Base-by-base conservation (phyloP, 2,329 filamentous ascomycete species). In the Aspergillus alliaceus region DNA sequence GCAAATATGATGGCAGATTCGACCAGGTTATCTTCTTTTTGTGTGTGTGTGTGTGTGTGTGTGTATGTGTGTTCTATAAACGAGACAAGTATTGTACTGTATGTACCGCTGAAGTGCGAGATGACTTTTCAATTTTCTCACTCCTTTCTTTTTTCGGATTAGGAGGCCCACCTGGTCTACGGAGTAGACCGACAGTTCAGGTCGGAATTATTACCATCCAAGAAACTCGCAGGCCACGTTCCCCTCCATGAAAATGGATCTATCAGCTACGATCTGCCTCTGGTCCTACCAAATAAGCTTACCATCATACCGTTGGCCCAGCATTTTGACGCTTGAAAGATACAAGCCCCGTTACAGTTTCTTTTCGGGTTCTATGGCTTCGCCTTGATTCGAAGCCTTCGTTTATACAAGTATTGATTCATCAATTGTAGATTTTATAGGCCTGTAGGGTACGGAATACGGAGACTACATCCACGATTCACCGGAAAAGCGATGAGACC, bases 141-240 rank as follows among this genome's bases (percentile, higher is more conserved):
- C 27, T 9, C 27, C 9, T 29, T 15, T 27, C 14, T 31, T 22
- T 20, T 47, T 22, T 48, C 18, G 2, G 27, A 9, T 29, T 46
- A 18, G 25, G 24, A 15, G 24, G 37, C 37, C 51, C 51, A 44
- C 31, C 27, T 24, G n/a, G 14, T 25, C 22, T 25, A 35, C 39
- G 27, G 51, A 50, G 35, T n/a, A 34, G 42, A 58, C 44, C 52
- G 34, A 57, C 42, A 47, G 44, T 32, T 42, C 50, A 46, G 58
- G 57, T 56, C 46, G 47, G 48, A 58, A 51, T 53, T 56, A 59
- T 57, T 57, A 22, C 18, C 34, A 20, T 51, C 51, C 47, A 44
- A 58, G 58, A 62, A 62, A 53, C 48, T 55, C 42, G 58, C 54
- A 60, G 58, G 42, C 58, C 62, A 64, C 58, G 62, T 64, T 64